Base-by-base conservation (phyloP, 352 stramenopile species). In the Phytopythium boreale region DNA sequence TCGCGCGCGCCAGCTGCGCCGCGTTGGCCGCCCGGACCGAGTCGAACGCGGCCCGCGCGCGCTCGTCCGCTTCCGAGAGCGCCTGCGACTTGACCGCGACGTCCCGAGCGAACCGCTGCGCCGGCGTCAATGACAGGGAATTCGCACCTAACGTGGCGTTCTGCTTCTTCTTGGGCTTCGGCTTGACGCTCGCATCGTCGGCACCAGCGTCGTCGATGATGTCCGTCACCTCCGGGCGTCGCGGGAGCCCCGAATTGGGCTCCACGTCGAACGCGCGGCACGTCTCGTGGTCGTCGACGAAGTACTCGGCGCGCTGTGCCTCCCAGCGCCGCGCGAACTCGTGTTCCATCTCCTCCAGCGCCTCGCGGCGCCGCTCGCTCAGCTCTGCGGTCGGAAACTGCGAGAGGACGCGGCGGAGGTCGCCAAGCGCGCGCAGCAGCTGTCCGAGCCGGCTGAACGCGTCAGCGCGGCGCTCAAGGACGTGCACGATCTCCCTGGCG, bases 221-320 rank as follows among this genome's bases (percentile, higher is more conserved):
- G 26, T 87, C 76, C 10, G 68, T 19, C 1, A 89, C 75, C 59
- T 85, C 69, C 0, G 81, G 75, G 17, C 79, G 66, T 11, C 81
- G 70, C 24, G 73, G 43, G 7, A 88, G 70, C 6, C 81, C 81
- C 9, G 71, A 79, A 15, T 57, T 29, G 14, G 24, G 4, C 17
- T 70, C 74, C 6, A 88, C 74, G 49, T 90, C 72, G 19, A 85
- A 90, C 12, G 76, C 67, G 19, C 81, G 75, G 49, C 80, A 74
- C 17, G 87, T 51, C 22, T 68, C 66, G n/a, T 79, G 64, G 46
- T 80, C 66, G 59, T 90, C 81, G 3, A 90, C 70, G 39, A 79
- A 76, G 57, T 75, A 88, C 44, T 80, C 70, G 22, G 52, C 41
- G 62, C 86, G 69, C 31, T 81, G 75, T n/a, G 61, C 62, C 41